These are phyloP conservation scores for Hypericum perforatum DNA, from an alignment of 345 rosid species.

Conservation along the genomic window DNA sequence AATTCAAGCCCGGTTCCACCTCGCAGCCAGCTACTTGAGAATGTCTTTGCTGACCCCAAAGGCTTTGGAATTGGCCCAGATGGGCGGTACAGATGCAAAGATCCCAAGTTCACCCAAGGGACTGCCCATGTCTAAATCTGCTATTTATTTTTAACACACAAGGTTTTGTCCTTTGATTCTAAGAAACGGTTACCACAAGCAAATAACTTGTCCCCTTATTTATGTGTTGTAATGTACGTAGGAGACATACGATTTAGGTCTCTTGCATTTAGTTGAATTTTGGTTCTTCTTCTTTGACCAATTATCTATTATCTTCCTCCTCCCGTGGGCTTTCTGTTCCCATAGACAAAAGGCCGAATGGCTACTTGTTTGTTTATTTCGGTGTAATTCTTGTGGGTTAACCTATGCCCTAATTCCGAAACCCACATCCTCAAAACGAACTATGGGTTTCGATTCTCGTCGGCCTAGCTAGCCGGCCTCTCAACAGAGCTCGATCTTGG, in stretches of 20 bases:
- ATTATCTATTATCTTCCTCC: not conserved
- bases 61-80: slow-evolving; percentile 78
- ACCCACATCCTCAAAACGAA: too few species aligned
- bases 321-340: not conserved
- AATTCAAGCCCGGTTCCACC: slow-evolving; percentile 44
- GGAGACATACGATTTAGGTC: slow-evolving; percentile 10
- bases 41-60: slow-evolving; percentile 79
- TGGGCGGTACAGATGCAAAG: slow-evolving; percentile 72
- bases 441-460: too few species aligned
- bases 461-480: too few species aligned
- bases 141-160: not conserved
- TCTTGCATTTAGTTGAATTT: slow-evolving; percentile 5
- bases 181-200: not conserved
- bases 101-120: slow-evolving; percentile 77
- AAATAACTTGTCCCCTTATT: not conserved
- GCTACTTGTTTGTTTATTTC: too few species aligned
- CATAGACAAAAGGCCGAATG: too few species aligned
- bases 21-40: slow-evolving; percentile 72
- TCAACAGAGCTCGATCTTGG: too few species aligned
- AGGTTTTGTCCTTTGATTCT: slow-evolving; percentile 3
- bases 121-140: slow-evolving; percentile 52
- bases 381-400: too few species aligned
- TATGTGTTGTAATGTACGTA: slow-evolving; percentile 4
- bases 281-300: not conserved
- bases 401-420: too few species aligned